Evolutionary conservation across 768 basidiomycete species (phyloP).

Genomic region (Leccinum aurantiacum): DNA sequence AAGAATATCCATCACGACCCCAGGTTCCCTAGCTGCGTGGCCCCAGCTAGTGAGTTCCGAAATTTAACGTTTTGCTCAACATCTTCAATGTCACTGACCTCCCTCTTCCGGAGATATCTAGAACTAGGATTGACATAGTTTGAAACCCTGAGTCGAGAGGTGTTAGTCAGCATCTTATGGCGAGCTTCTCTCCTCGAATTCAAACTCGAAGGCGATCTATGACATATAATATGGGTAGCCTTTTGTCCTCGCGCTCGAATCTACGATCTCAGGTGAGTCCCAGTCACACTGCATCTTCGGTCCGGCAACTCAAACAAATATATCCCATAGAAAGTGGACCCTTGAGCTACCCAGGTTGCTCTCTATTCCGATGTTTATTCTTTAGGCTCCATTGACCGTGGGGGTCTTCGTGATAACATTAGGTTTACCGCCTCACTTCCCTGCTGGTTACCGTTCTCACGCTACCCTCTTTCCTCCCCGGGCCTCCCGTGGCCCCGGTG

Average conservation of each 20-base stretch:
- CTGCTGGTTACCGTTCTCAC: neutral
- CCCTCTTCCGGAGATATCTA: neutral
- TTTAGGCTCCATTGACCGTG: neutral
- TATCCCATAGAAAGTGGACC: neutral
- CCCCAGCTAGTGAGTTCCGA: neutral
- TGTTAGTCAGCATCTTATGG: neutral
- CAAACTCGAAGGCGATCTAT: neutral
- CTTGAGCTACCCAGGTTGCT: neutral
- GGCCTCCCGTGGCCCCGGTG: neutral
- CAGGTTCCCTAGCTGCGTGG: neutral
- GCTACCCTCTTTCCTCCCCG: neutral
- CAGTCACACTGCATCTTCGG: neutral
- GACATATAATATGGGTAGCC: neutral
- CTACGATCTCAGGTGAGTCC: slow-evolving; percentile 1
- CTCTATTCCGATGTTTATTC: neutral
- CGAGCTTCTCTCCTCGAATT: neutral
- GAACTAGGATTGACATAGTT: neutral
- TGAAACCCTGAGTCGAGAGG: neutral
- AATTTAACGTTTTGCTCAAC: neutral
- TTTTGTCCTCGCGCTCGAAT: neutral
- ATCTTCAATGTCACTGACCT: neutral
- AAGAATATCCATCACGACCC: neutral
- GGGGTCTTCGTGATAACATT: neutral
- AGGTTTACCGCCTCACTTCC: neutral
- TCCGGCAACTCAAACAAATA: neutral